Percentiles rank a stretch among this genome's conserved stretches.
phyloP scores from a whole-genome alignment of 768 basidiomycete species.

The Pulveroboletus sp. region DNA sequence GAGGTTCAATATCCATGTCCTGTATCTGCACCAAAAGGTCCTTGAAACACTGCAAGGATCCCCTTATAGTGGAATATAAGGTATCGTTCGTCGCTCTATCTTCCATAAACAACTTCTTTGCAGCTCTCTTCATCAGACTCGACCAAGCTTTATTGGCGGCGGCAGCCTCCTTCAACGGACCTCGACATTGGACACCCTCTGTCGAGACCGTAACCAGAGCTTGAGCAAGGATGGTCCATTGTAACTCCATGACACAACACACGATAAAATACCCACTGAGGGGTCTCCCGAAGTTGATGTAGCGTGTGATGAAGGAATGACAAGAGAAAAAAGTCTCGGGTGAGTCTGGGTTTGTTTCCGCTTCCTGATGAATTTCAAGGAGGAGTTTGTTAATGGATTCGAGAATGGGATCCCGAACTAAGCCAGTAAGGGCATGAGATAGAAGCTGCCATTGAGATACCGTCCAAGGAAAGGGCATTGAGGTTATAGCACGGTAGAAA shows the following conservation, averaged over 20 bases:
- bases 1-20: slow-evolving; percentile 76
- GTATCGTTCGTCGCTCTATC: slow-evolving; percentile 33
- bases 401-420: slow-evolving; percentile 64
- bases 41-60: slow-evolving; percentile 71
- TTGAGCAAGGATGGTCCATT: slow-evolving; percentile 83
- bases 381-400: slow-evolving; percentile 71
- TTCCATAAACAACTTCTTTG: slow-evolving; percentile 35
- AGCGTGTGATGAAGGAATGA: slow-evolving; percentile 69
- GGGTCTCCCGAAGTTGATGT: slow-evolving; percentile 69
- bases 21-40: slow-evolving; percentile 76
- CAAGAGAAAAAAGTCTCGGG: slow-evolving; percentile 46
- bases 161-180: slow-evolving; percentile 58
- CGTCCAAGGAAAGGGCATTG: slow-evolving; percentile 73
- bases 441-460: slow-evolving; percentile 59
- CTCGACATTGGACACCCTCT: slow-evolving; percentile 16
- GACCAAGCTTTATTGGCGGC: slow-evolving; percentile 83
- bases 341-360: slow-evolving; percentile 38
- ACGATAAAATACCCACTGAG: slow-evolving; percentile 84
- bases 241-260: slow-evolving; percentile 83
- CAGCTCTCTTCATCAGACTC: slow-evolving; percentile 54
- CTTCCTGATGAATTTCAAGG: slow-evolving; percentile 53
- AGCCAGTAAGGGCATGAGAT: slow-evolving; percentile 45
- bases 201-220: slow-evolving; percentile 42
- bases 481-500: slow-evolving; percentile 79
- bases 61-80: slow-evolving; percentile 47